Conservation (phyloP, 1,284 basidiomycete genomes). For the Ustilago xerochloae region DNA sequence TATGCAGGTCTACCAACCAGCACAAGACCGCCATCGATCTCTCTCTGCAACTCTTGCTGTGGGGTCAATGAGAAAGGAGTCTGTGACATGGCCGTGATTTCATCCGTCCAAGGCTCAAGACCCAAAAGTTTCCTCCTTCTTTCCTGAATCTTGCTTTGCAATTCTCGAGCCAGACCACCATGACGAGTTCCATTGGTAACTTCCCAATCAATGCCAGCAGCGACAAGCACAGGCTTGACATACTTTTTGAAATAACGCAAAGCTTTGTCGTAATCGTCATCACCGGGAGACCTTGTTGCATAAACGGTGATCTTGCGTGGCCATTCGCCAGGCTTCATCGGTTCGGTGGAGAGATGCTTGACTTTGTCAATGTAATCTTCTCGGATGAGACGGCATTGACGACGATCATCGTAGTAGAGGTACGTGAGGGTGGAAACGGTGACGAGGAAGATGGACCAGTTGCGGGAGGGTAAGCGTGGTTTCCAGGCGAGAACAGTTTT, state of each 20-base stretch:
- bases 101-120: slow-evolving; percentile 59
- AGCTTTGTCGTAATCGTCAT: slow-evolving; percentile 88
- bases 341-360: slow-evolving; percentile 78
- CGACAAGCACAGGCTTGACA: slow-evolving; percentile 94
- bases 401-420: slow-evolving; percentile 85
- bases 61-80: slow-evolving; percentile 75
- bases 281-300: slow-evolving; percentile 89
- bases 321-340: slow-evolving; percentile 76
- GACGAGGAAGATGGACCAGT: slow-evolving; percentile 90
- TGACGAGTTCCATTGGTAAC: slow-evolving; percentile 83
- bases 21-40: slow-evolving; percentile 83
- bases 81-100: slow-evolving; percentile 68
- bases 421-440: slow-evolving; percentile 78
- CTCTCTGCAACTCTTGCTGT: slow-evolving; percentile 74
- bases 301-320: slow-evolving; percentile 88
- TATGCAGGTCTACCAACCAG: slow-evolving; percentile 89
- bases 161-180: slow-evolving; percentile 81
- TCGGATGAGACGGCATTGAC: slow-evolving; percentile 80
- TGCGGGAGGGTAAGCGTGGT: slow-evolving; percentile 80
- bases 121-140: slow-evolving; percentile 72
- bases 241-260: slow-evolving; percentile 92
- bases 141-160: slow-evolving; percentile 79
- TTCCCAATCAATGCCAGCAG: slow-evolving; percentile 92
- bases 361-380: slow-evolving; percentile 84
- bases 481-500: slow-evolving; percentile 70